Base-by-base conservation (phyloP, 306 rosid species). In the Lathyrus oleraceus region DNA sequence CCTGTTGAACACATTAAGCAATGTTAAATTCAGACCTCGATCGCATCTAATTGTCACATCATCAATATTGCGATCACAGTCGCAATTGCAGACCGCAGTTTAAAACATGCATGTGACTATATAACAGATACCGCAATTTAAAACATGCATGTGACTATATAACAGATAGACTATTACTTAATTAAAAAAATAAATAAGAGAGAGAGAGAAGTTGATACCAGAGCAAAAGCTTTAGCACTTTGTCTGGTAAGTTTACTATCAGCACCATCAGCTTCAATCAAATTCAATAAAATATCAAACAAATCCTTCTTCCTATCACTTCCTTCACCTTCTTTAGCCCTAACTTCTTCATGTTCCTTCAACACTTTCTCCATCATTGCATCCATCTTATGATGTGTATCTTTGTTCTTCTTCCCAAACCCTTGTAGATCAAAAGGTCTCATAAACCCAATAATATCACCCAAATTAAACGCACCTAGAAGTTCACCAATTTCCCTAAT, bases 321-420 rank as follows among this genome's bases (percentile, higher is more conserved):
- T 0, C 43, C 49, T 28, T 5, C 38, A 19, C 67, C 69, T 6
- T 10, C 19, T 23, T 19, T 56, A 5, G 79, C 27, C 58, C 85
- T 83, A 13, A 45, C 73, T 21, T 81, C 85, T 77, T 84, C 86
- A 60, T 75, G 96, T 52, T 86, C 86, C 56, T 77, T 73, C 58
- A 86, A 57, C n/a, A 86, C 81, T 48, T 36, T 81, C 70, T 83
- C 96, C 30, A 89, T 51, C 73, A 86, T 69, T 0, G 10, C 5
- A 39, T 88, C 95, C 71, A 56, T 76, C 21, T 73, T 47, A 1
- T 63, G 72, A 39, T 81, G 86, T 48, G 79, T 75, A 11, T 72
- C 69, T 69, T 57, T 58, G 15, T 81, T 81, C 82, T 59, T 84
- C 67, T 73, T 42, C 4, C 75, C 70, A 27, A 42, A 56, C 9